Percentiles rank a stretch among this genome's conserved stretches.
These are phyloP conservation scores for Asterophora parasitica DNA, from an alignment of 768 basidiomycete species.

Conservation along the genomic window DNA sequence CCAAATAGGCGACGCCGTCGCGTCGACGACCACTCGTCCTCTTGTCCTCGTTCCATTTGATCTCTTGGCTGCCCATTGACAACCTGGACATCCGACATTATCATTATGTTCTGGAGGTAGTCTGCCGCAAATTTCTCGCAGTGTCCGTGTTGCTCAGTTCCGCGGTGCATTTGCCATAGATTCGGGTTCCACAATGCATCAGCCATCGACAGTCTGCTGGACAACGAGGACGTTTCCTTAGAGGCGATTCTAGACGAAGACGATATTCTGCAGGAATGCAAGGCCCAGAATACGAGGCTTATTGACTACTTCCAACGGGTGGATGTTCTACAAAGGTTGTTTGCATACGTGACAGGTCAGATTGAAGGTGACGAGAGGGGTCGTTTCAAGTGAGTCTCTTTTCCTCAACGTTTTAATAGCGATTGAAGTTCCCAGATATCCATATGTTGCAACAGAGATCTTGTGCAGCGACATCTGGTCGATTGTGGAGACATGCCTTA, in stretches of 20 bases:
- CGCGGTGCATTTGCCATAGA: conserved; percentile 44
- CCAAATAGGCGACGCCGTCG: conserved; percentile 11
- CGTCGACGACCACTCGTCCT: conserved; percentile 6
- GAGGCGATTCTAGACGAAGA: conserved; percentile 92
- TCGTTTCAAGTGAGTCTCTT: conserved; percentile 68
- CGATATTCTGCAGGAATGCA: conserved; percentile 93
- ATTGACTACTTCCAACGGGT: conserved; percentile 82
- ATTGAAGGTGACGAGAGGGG: conserved; percentile 78
- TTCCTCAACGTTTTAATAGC: neutral
- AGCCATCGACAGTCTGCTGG: conserved; percentile 83
- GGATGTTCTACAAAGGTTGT: conserved; percentile 74
- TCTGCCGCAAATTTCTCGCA: conserved; percentile 27
- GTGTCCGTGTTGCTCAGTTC: conserved; percentile 25
- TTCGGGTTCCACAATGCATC: conserved; percentile 90
- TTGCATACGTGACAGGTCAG: conserved; percentile 84
- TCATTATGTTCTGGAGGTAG: conserved; percentile 51
- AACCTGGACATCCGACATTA: conserved; percentile 21
- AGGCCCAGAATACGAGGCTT: conserved; percentile 85
- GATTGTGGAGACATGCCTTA: conserved; percentile 85
- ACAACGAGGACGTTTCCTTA: conserved; percentile 84
- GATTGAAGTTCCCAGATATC: conserved; percentile 54
- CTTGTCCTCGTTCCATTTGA: conserved; percentile 11
- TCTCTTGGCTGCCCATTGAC: conserved; percentile 11
- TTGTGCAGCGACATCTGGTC: conserved; percentile 95
- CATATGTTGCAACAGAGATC: conserved; percentile 90